A percentile compares a stretch with the other conserved stretches of the same genome.
These are phyloP conservation scores for Cystobasidiaceae sp. DNA, from an alignment of 1,284 basidiomycete genomes.

Conservation along the genomic window DNA sequence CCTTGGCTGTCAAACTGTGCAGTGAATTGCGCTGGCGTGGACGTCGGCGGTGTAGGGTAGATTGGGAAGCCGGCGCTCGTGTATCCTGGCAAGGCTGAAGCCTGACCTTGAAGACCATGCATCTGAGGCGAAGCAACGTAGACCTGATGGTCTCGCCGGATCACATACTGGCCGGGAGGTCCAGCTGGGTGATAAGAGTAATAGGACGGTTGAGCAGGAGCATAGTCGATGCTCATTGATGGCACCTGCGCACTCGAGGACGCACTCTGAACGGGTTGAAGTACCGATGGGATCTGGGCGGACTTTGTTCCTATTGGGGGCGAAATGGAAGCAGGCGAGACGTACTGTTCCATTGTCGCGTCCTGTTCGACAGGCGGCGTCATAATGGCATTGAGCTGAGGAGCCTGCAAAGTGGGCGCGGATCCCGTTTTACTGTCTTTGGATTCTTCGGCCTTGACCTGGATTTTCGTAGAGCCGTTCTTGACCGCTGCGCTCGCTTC, in stretches of 20 bases:
- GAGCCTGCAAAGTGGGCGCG: too few relatives aligned
- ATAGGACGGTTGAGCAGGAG: background rate
- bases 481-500: too few relatives aligned
- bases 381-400: too few relatives aligned
- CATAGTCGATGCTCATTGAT: background rate
- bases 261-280: background rate
- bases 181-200: background rate
- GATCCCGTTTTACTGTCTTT: too few relatives aligned
- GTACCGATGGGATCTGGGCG: background rate
- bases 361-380: too few relatives aligned
- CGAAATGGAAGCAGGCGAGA: slow-evolving; percentile 9
- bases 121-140: background rate
- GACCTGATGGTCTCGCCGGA: background rate
- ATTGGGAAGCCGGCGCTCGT: background rate
- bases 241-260: background rate
- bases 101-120: too few relatives aligned
- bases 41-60: slow-evolving; percentile 18
- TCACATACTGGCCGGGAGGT: background rate
- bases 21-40: slow-evolving; percentile 19
- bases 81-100: background rate
- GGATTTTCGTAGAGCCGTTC: too few relatives aligned
- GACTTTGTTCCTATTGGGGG: background rate
- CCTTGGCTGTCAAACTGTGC: slow-evolving; percentile 6
- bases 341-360: background rate
- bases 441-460: too few relatives aligned